Base-by-base conservation (phyloP, 1,284 basidiomycete genomes). In the Ceratobasidium sp. region DNA sequence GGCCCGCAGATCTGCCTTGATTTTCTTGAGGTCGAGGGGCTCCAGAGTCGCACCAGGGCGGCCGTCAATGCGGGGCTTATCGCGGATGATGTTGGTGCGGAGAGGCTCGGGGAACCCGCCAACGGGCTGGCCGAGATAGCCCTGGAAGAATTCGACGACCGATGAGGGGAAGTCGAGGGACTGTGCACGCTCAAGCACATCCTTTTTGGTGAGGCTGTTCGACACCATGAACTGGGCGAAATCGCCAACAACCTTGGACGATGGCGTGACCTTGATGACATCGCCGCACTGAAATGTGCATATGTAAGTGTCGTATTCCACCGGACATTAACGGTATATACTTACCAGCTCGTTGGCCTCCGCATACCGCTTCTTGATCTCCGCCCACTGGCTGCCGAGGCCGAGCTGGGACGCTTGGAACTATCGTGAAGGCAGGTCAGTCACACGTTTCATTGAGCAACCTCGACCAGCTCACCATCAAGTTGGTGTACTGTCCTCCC, bases 171-270 rank as follows among this genome's bases (percentile, higher is more conserved):
- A 98, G 84, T 99, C 98, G 77, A 99, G 90, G 75, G 90, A 88
- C 72, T 93, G 91, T 61, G 96, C 98, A 66, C 91, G 89, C 38
- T 91, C 89, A 74, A 96, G 80, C 54, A 99, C 95, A 76, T 98
- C 93, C 79, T 93, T 84, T 82, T 94, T 94, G 70, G 89, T 87
- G 73, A 98, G 86, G 77, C 91, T 90, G 86, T 99, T 98, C 76
- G 95, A 94, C 46, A 96, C 96, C 95, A 99, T 96, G 91, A 95
- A 98, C 82, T 97, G 95, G 32, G 98, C 98, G 82, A 99, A 97
- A 85, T 99, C 98, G 58, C 98, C 98, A 71, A 99, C 97, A 64
- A 98, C 95, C 86, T 99, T 98, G 74, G 98, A 99, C 23, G 98
- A 98, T 46, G 98, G 98, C 28, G 98, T 99, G 78, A 99, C 97